These are phyloP conservation scores for Onygenales sp. DNA, from an alignment of 2,329 filamentous ascomycete genomes.

Conservation along the genomic window DNA sequence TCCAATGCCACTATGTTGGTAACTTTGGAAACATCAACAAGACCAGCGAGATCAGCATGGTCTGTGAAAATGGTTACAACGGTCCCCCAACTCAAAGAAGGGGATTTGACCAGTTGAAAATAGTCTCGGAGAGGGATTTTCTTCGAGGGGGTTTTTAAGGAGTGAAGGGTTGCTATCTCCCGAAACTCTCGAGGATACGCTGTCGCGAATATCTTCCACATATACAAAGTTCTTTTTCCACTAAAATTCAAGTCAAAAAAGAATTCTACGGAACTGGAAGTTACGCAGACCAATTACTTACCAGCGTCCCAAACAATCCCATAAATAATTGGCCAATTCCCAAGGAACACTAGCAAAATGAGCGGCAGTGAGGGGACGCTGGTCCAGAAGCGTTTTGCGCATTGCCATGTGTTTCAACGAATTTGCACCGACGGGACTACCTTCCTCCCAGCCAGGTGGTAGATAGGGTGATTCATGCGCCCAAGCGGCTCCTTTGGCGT, in stretches of 20 bases:
- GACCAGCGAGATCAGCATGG: constrained; percentile 22
- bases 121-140: constrained; percentile 25
- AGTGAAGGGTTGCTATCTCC: constrained; percentile 18
- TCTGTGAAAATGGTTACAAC: constrained; percentile 25
- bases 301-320: constrained; percentile 28
- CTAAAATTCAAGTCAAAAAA: constrained; percentile 14
- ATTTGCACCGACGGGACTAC: constrained; percentile 18
- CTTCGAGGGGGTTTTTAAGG: constrained; percentile 21
- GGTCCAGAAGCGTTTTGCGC: constrained; percentile 23
- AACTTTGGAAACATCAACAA: constrained; percentile 29
- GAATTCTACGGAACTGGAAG: background rate
- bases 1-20: constrained; percentile 33
- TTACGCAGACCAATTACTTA: constrained; percentile 13
- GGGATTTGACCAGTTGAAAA: constrained; percentile 24
- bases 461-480: constrained; percentile 30
- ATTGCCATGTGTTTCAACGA: constrained; percentile 27
- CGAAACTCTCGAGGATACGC: constrained; percentile 28
- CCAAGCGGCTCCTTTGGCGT: constrained; percentile 23
- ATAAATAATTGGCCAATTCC: constrained; percentile 29
- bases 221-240: constrained; percentile 28
- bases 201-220: constrained; percentile 34
- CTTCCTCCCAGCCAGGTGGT: constrained; percentile 18
- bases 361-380: constrained; percentile 24
- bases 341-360: constrained; percentile 31
- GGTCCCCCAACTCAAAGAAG: constrained; percentile 23